These are phyloP conservation scores for Blastobotrys mokoenaii DNA, from an alignment of 805 yeast genomes.

Conservation along the genomic window DNA sequence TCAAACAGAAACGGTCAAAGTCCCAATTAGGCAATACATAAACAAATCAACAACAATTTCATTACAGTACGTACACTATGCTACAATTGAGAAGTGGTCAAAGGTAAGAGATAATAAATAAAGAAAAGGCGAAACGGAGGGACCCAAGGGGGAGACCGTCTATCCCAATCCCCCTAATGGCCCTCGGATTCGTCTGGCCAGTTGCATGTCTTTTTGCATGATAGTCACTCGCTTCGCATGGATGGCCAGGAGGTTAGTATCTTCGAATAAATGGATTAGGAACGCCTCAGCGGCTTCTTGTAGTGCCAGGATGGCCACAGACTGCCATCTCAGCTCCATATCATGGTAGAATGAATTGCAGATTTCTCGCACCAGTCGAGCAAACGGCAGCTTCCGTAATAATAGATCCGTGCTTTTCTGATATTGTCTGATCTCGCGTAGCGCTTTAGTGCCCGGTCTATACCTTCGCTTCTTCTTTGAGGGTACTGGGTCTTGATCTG, in stretches of 20 bases:
- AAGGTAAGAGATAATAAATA: no score
- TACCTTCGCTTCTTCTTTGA: conserved; percentile 38
- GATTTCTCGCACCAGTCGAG: conserved; percentile 79
- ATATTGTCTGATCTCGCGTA: conserved; percentile 95
- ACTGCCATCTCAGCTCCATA: conserved; percentile 84
- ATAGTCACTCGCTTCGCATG: conserved; percentile 99
- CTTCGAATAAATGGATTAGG: conserved; percentile 92
- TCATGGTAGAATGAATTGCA: conserved; percentile 35
- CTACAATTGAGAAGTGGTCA: no score
- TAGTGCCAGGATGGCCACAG: conserved; percentile 94
- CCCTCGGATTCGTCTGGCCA: conserved; percentile 97
- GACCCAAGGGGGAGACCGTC: background rate
- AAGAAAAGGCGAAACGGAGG: no score
- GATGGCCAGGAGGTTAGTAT: conserved; percentile 95
- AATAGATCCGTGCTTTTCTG: conserved; percentile 92
- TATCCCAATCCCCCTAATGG: conserved; percentile 18
- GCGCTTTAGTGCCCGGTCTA: conserved; percentile 92
- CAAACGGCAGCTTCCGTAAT: conserved; percentile 95
- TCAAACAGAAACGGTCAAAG: no score
- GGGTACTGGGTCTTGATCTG: conserved; percentile 6
- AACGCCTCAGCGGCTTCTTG: conserved; percentile 99
- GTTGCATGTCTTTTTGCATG: conserved; percentile 95
- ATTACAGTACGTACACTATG: no score
- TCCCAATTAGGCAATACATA: no score
- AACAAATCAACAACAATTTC: no score